A percentile compares a stretch with the other conserved stretches of the same genome.
These are phyloP conservation scores for Scleromitrula shiraiana DNA, from an alignment of 2,329 filamentous ascomycete species.

Conservation along the genomic window DNA sequence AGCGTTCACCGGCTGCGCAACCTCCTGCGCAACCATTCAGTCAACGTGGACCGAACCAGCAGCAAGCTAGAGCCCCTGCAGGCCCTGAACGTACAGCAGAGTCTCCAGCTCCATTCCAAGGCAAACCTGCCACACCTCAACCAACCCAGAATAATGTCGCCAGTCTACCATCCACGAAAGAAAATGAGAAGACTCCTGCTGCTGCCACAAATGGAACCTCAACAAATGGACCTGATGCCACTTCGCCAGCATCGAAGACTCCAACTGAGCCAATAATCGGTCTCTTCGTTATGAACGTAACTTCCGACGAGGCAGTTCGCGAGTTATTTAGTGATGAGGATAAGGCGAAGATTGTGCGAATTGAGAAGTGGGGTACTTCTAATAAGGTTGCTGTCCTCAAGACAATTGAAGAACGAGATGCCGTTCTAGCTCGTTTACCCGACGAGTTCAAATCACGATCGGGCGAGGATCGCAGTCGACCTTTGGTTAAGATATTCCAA, in stretches of 20 bases:
- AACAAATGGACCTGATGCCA: slow-evolving; percentile 40
- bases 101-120: slow-evolving; percentile 26
- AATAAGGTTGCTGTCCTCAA: slow-evolving; percentile 86
- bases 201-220: slow-evolving; percentile 43
- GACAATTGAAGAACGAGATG: slow-evolving; percentile 69
- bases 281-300: slow-evolving; percentile 83
- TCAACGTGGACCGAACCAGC: slow-evolving; percentile 24
- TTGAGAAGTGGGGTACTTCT: slow-evolving; percentile 70
- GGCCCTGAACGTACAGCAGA: slow-evolving; percentile 25
- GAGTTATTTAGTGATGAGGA: slow-evolving; percentile 80
- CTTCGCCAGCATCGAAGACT: slow-evolving; percentile 54
- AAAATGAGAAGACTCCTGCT: slow-evolving; percentile 45
- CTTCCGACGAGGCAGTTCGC: slow-evolving; percentile 72
- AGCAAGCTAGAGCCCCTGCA: slow-evolving; percentile 25
- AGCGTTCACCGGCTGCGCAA: slow-evolving; percentile 23
- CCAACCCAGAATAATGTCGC: slow-evolving; percentile 30
- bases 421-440: slow-evolving; percentile 65
- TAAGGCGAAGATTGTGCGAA: slow-evolving; percentile 66
- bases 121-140: slow-evolving; percentile 42
- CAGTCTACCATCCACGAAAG: slow-evolving; percentile 36
- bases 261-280: slow-evolving; percentile 65
- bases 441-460: slow-evolving; percentile 66
- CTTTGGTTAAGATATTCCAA: slow-evolving; percentile 76
- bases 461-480: slow-evolving; percentile 65
- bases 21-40: slow-evolving; percentile 22